A percentile compares a stretch with the other conserved stretches of the same genome.
Evolutionary conservation across 2,329 filamentous ascomycete species (phyloP).

Genomic region (Arthrinium phaeospermum): DNA sequence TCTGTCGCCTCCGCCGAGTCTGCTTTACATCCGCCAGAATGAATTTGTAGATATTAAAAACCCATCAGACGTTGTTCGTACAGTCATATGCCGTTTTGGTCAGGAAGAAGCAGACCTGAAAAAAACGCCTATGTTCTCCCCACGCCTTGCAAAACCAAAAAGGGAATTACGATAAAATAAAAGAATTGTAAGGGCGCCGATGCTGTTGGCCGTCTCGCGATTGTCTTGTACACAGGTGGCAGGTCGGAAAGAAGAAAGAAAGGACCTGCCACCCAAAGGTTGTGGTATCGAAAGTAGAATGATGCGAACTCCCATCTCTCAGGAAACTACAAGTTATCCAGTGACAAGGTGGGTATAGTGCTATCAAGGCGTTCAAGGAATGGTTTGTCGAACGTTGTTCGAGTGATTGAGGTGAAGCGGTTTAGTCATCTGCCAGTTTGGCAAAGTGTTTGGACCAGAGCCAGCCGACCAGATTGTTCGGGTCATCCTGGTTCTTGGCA

Average conservation of each 20-base stretch:
- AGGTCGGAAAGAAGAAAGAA: slow-evolving; percentile 4
- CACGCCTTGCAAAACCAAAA: slow-evolving; percentile 30
- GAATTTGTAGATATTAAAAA: slow-evolving; percentile 29
- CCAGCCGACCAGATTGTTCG: slow-evolving; percentile 82
- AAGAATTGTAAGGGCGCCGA: slow-evolving; percentile 21
- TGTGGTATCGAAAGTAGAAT: slow-evolving; percentile 17
- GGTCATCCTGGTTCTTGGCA: slow-evolving; percentile 95
- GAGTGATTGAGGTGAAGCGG: background rate
- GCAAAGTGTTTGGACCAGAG: slow-evolving; percentile 99
- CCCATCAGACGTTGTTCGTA: slow-evolving; percentile 35
- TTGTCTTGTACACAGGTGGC: slow-evolving; percentile 32
- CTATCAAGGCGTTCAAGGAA: slow-evolving; percentile 24
- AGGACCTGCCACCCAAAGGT: slow-evolving; percentile 13
- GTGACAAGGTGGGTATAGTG: slow-evolving; percentile 10
- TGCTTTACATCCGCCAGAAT: slow-evolving; percentile 6
- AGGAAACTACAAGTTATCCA: slow-evolving; percentile 20
- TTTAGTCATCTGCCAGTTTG: slow-evolving; percentile 58
- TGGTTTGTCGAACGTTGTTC: slow-evolving; percentile 30
- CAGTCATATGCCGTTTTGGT: slow-evolving; percentile 30
- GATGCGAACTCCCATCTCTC: slow-evolving; percentile 4
- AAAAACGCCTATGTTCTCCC: slow-evolving; percentile 36
- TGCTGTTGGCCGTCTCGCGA: slow-evolving; percentile 26
- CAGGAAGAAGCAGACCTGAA: slow-evolving; percentile 25
- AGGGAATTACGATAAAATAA: slow-evolving; percentile 19
- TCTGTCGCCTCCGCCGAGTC: background rate